Evolutionary conservation across 116 monocot species (phyloP).

Genomic region (Trichopus zeylanicus): DNA sequence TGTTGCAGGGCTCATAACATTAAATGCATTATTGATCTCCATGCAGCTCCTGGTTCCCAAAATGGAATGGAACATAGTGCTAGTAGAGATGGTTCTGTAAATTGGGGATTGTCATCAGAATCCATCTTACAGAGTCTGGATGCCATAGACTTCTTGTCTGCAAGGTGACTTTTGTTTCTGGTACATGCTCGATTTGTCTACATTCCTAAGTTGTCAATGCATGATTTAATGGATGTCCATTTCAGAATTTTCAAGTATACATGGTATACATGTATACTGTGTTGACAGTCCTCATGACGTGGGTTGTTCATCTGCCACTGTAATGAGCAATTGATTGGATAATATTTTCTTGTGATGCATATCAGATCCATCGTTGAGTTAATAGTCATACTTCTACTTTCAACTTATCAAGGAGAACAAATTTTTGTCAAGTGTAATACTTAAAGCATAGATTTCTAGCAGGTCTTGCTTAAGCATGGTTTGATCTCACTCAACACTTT

Average conservation of each 20-base stretch:
- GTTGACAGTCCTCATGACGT: too few relatives aligned
- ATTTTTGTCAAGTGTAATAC: too few relatives aligned
- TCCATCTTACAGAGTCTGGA: conserved; percentile 49
- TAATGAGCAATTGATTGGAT: too few relatives aligned
- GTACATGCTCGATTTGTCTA: too few relatives aligned
- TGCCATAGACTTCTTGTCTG: conserved; percentile 62
- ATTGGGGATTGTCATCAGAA: conserved; percentile 41
- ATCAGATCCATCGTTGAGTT: too few relatives aligned
- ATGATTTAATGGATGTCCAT: too few relatives aligned
- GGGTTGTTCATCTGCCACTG: too few relatives aligned
- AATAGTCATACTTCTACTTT: too few relatives aligned
- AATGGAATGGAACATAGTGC: conserved; percentile 95
- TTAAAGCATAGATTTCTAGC: neutral
- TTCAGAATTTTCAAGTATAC: too few relatives aligned
- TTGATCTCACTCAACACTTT: neutral
- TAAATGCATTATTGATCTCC: conserved; percentile 85
- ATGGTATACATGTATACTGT: too few relatives aligned
- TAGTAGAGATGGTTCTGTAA: conserved; percentile 67
- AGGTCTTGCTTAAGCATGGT: neutral
- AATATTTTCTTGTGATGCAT: neutral
- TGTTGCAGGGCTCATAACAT: conserved; percentile 16
- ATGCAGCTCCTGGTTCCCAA: conserved; percentile 90
- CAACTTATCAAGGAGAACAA: too few relatives aligned
- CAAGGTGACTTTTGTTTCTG: conserved; percentile 11
- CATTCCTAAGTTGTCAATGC: too few relatives aligned